phyloP scores from a whole-genome alignment of 371 early-diverging fungal genomes.

The Mucor indicus region DNA sequence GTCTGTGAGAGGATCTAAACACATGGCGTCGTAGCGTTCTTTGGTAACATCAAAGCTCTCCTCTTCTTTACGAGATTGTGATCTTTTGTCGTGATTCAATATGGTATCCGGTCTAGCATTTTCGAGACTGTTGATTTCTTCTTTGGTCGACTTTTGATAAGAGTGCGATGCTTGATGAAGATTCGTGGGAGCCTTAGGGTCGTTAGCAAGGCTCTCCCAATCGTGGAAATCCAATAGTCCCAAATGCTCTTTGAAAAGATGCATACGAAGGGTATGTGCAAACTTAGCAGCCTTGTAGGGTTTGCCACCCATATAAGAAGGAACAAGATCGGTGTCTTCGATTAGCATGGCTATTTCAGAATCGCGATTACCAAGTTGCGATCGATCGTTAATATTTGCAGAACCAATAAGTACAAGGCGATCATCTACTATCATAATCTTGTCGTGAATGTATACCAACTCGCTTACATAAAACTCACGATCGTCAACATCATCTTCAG shows the following conservation, averaged over 20 bases:
- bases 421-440: conserved; percentile 91
- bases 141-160: conserved; percentile 10
- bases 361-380: conserved; percentile 86
- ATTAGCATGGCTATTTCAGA: conserved; percentile 88
- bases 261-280: conserved; percentile 71
- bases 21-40: conserved; percentile 17
- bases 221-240: conserved; percentile 59
- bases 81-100: conserved; percentile 22
- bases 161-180: conserved; percentile 10
- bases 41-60: no score
- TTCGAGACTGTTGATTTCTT: conserved; percentile 20
- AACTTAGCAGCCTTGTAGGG: conserved; percentile 72
- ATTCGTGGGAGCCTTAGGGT: neutral
- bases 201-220: conserved; percentile 16
- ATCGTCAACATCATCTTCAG: conserved; percentile 21
- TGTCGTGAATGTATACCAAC: conserved; percentile 89
- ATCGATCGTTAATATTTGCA: conserved; percentile 66
- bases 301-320: conserved; percentile 71
- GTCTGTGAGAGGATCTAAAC: conserved; percentile 72
- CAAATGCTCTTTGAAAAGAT: conserved; percentile 81
- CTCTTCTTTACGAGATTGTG: no score
- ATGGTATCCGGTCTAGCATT: conserved; percentile 22
- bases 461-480: conserved; percentile 69
- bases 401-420: conserved; percentile 82
- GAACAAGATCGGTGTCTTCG: conserved; percentile 74